Evolutionary conservation across 352 stramenopile genomes (phyloP).

Genomic region (Phytophthora lateralis): DNA sequence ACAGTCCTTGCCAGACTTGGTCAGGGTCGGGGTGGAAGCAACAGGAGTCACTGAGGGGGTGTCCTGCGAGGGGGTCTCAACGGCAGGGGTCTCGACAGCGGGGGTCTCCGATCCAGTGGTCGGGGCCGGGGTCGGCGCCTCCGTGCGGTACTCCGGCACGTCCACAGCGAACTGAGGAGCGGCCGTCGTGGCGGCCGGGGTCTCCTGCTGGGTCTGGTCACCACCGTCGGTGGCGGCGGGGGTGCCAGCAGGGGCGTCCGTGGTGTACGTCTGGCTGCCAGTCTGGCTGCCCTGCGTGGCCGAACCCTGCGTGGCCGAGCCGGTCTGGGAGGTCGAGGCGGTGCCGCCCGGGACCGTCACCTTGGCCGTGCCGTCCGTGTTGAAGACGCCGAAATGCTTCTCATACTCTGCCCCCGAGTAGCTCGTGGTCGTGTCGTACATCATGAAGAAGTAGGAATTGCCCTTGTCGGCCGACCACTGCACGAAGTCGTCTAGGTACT

Average conservation of each 20-base stretch:
- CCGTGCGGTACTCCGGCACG: constrained; percentile 11
- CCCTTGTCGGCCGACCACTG: constrained; percentile 38
- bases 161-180: constrained; percentile 11
- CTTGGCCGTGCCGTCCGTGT: constrained; percentile 42
- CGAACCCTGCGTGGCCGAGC: neutral
- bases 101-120: neutral
- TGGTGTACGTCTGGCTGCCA: constrained; percentile 10
- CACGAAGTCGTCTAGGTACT: constrained; percentile 55
- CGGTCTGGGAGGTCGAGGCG: constrained; percentile 3
- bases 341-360: constrained; percentile 36
- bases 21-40: constrained; percentile 7
- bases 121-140: neutral
- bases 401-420: constrained; percentile 60
- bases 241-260: constrained; percentile 3
- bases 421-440: constrained; percentile 57
- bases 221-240: constrained; percentile 4
- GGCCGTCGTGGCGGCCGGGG: neutral
- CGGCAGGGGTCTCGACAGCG: constrained; percentile 9
- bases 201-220: constrained; percentile 21
- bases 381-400: constrained; percentile 59
- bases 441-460: constrained; percentile 64
- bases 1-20: constrained; percentile 31
- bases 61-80: constrained; percentile 20
- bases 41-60: constrained; percentile 24
- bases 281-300: neutral